These are phyloP conservation scores for Podosphaera fusca DNA, from an alignment of 2,329 filamentous ascomycete species.

Conservation along the genomic window DNA sequence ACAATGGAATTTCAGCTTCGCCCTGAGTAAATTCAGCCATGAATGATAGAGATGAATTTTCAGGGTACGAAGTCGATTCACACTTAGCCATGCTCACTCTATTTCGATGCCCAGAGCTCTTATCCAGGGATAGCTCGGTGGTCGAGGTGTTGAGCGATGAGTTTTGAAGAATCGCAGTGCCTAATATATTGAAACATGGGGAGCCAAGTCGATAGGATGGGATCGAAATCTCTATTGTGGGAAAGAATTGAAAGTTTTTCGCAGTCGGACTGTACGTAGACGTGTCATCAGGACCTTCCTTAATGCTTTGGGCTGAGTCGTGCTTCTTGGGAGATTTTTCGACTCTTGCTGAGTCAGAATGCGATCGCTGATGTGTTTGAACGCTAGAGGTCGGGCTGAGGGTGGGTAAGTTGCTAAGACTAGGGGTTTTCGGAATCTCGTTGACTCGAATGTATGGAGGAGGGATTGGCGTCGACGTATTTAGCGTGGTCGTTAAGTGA, in stretches of 20 bases:
- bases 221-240: constrained; percentile 49
- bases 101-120: constrained; percentile 4
- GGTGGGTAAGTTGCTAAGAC: no score
- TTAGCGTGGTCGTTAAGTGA: background rate
- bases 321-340: constrained; percentile 19
- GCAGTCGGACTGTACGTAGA: constrained; percentile 51
- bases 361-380: constrained; percentile 28
- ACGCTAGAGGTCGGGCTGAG: background rate
- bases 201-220: constrained; percentile 68
- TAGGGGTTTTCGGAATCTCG: no score
- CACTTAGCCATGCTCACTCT: constrained; percentile 5
- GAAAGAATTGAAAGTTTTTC: constrained; percentile 22
- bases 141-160: constrained; percentile 61
- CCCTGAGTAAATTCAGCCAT: background rate
- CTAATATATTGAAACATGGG: constrained; percentile 53
- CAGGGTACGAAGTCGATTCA: constrained; percentile 14
- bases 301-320: constrained; percentile 16
- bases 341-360: constrained; percentile 57
- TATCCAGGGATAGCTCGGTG: constrained; percentile 19
- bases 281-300: constrained; percentile 27
- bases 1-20: background rate
- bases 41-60: constrained; percentile 7
- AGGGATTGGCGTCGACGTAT: background rate
- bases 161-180: constrained; percentile 54
- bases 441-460: no score